phyloP scores from a whole-genome alignment of 2,329 filamentous ascomycete genomes.

The Aspergillus hortae region DNA sequence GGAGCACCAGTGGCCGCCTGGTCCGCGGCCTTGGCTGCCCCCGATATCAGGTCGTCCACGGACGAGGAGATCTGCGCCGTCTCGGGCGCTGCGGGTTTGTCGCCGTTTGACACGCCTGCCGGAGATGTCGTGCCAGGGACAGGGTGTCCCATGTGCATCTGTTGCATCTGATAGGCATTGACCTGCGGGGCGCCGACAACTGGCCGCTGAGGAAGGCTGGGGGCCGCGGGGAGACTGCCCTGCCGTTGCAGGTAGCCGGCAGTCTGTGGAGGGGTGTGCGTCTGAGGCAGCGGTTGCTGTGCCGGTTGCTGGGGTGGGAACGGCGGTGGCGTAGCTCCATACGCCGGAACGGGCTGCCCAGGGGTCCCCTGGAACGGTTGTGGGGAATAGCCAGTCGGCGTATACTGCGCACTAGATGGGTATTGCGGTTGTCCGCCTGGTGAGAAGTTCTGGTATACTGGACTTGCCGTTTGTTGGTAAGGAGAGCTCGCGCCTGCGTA shows the following conservation, averaged over 20 bases:
- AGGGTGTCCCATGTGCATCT: slow-evolving; percentile 53
- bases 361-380: slow-evolving; percentile 25
- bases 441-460: slow-evolving; percentile 34
- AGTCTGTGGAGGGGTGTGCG: slow-evolving; percentile 42
- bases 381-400: slow-evolving; percentile 29
- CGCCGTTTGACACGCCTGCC: slow-evolving; percentile 28
- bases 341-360: slow-evolving; percentile 31
- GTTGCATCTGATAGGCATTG: slow-evolving; percentile 54
- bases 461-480: slow-evolving; percentile 42
- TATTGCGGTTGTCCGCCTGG: slow-evolving; percentile 35
- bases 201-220: slow-evolving; percentile 60
- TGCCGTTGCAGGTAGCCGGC: slow-evolving; percentile 45
- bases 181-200: slow-evolving; percentile 53
- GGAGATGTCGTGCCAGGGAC: slow-evolving; percentile 26
- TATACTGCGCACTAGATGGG: slow-evolving; percentile 29
- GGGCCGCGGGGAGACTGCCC: slow-evolving; percentile 52
- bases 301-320: slow-evolving; percentile 36
- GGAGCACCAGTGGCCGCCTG: slow-evolving; percentile 39
- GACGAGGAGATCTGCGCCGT: slow-evolving; percentile 36
- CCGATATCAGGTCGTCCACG: slow-evolving; percentile 51
- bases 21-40: slow-evolving; percentile 45
- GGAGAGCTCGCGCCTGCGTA: slow-evolving; percentile 40
- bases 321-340: slow-evolving; percentile 40
- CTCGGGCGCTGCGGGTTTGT: slow-evolving; percentile 17
- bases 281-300: slow-evolving; percentile 24